Evolutionary conservation across 2,329 filamentous ascomycete genomes (phyloP).

Genomic region (Paecilomyces dactylethromorphus): DNA sequence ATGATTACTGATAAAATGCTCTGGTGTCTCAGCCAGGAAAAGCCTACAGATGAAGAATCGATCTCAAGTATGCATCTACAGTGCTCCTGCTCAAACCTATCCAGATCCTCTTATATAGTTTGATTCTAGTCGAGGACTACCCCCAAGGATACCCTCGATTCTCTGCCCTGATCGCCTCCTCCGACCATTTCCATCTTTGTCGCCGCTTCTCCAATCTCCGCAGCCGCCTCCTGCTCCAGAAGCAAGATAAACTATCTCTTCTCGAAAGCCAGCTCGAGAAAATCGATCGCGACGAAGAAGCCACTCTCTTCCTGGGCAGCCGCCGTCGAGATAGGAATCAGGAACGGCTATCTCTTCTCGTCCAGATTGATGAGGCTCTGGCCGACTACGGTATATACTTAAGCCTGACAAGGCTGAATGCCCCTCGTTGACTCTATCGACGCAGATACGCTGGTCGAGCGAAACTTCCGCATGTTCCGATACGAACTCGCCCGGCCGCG

Average conservation of each 20-base stretch:
- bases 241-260: neutral
- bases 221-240: neutral
- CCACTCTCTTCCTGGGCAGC: neutral
- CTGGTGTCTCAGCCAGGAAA: no score
- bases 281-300: neutral
- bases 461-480: neutral
- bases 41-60: no score
- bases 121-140: neutral
- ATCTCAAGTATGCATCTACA: neutral
- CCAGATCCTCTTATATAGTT: no score
- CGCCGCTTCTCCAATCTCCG: neutral
- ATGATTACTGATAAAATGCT: no score
- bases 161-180: neutral
- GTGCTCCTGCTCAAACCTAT: no score
- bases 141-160: neutral
- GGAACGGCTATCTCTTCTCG: neutral
- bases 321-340: neutral
- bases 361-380: conserved; percentile 40
- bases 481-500: neutral
- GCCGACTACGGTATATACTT: conserved; percentile 49
- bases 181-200: neutral
- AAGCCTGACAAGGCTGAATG: neutral
- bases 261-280: neutral
- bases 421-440: no score
- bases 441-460: neutral